phyloP scores from a whole-genome alignment of 169 alveolate genomes.

The Plasmodium berghei region DNA sequence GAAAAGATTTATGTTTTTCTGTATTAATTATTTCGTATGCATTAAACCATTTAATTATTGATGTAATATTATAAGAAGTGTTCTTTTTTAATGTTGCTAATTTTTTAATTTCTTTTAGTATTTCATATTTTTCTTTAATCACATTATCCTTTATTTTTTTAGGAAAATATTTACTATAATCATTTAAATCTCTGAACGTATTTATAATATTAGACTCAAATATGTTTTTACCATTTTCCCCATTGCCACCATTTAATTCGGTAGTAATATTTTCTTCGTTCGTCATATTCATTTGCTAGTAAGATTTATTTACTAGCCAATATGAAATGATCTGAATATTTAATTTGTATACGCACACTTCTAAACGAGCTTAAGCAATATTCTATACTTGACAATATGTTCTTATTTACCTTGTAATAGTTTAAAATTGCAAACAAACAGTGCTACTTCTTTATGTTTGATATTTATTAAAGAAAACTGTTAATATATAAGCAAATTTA shows the following conservation, averaged over 20 bases:
- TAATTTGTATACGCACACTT: too few species aligned
- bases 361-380: too few species aligned
- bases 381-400: too few species aligned
- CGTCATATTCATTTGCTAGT: neutral
- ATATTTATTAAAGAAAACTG: too few species aligned
- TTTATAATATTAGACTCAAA: neutral
- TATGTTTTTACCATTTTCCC: too few species aligned
- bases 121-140: constrained; percentile 53
- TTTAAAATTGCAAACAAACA: too few species aligned
- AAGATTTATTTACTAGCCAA: too few species aligned
- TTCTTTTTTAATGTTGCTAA: constrained; percentile 31
- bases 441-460: too few species aligned
- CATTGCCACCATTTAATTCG: neutral
- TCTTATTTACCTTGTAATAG: too few species aligned
- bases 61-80: constrained; percentile 47
- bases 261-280: neutral
- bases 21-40: constrained; percentile 52
- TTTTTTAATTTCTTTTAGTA: constrained; percentile 47
- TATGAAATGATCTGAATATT: too few species aligned
- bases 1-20: constrained; percentile 43
- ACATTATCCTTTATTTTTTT: constrained; percentile 56
- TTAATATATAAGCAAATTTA: too few species aligned
- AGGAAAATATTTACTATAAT: constrained; percentile 57
- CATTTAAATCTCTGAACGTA: constrained; percentile 67
- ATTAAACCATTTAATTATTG: constrained; percentile 54